phyloP scores from a whole-genome alignment of 768 basidiomycete genomes.

The Tylopilus sp. region DNA sequence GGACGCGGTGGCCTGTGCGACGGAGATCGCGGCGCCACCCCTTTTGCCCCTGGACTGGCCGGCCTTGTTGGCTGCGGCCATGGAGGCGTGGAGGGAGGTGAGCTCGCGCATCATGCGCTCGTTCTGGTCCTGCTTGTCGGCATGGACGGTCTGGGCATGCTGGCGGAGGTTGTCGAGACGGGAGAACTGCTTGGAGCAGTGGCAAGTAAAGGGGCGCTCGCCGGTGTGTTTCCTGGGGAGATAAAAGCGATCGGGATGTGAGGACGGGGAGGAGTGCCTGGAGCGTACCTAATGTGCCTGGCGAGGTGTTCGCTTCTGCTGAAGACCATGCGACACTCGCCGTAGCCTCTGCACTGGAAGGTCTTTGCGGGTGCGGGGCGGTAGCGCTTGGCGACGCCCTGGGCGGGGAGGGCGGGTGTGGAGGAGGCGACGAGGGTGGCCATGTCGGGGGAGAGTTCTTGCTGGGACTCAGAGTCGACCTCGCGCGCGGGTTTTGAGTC shows the following conservation, averaged over 20 bases:
- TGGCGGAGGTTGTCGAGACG: conserved; percentile 96
- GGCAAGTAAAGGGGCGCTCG: conserved; percentile 93
- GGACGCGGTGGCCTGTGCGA: background rate
- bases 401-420: conserved; percentile 12
- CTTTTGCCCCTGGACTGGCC: conserved; percentile 39
- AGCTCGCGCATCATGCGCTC: conserved; percentile 91
- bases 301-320: conserved; percentile 94
- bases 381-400: conserved; percentile 57
- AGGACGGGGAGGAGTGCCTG: conserved; percentile 19
- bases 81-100: conserved; percentile 75
- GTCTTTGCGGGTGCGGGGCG: conserved; percentile 87
- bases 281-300: conserved; percentile 83
- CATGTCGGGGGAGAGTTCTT: conserved; percentile 28
- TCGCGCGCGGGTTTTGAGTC: conserved; percentile 34
- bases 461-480: conserved; percentile 13
- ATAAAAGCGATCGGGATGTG: conserved; percentile 23
- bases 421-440: conserved; percentile 32
- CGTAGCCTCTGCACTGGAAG: conserved; percentile 92
- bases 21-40: conserved; percentile 22
- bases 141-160: conserved; percentile 95
- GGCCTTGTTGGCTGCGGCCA: conserved; percentile 55
- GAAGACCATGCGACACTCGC: conserved; percentile 96
- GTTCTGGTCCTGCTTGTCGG: conserved; percentile 89
- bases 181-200: conserved; percentile 93
- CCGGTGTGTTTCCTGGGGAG: conserved; percentile 90